Percentiles rank a stretch among this genome's conserved stretches.
Conservation (phyloP, 306 rosid species). For the Prunus kanzakura region DNA sequence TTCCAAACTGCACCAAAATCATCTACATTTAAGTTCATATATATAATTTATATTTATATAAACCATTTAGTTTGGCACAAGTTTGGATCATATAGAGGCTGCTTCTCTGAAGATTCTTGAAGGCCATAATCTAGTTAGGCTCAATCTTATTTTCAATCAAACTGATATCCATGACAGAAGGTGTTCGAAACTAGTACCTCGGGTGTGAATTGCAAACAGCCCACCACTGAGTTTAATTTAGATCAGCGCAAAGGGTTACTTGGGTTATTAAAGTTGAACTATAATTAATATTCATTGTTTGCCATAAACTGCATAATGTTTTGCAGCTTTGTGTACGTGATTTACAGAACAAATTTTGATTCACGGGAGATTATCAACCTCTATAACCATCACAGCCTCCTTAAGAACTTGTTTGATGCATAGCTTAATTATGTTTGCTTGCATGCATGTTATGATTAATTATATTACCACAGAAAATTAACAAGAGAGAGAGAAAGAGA, state of each 20-base stretch:
- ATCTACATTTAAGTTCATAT: no score
- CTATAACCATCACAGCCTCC: background rate
- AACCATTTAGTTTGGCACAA: no score
- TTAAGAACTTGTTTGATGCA: background rate
- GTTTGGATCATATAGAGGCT: no score
- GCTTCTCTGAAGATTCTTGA: background rate
- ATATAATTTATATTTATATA: no score
- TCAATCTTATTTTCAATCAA: background rate
- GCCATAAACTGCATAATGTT: no score
- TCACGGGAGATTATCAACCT: background rate
- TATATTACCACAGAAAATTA: background rate
- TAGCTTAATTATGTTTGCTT: background rate
- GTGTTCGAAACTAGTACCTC: no score
- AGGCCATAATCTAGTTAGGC: background rate
- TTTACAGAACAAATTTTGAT: background rate
- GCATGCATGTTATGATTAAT: conserved; percentile 1
- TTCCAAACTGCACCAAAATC: conserved; percentile 71
- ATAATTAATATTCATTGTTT: background rate
- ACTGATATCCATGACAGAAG: no score
- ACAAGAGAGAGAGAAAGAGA: no score
- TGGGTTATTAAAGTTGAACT: background rate
- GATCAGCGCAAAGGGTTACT: background rate
- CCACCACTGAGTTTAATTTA: no score
- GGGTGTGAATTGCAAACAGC: no score
- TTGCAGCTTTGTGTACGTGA: background rate